phyloP scores from a whole-genome alignment of 108 stramenopile genomes.

The Nannochloropsis gaditana region DNA sequence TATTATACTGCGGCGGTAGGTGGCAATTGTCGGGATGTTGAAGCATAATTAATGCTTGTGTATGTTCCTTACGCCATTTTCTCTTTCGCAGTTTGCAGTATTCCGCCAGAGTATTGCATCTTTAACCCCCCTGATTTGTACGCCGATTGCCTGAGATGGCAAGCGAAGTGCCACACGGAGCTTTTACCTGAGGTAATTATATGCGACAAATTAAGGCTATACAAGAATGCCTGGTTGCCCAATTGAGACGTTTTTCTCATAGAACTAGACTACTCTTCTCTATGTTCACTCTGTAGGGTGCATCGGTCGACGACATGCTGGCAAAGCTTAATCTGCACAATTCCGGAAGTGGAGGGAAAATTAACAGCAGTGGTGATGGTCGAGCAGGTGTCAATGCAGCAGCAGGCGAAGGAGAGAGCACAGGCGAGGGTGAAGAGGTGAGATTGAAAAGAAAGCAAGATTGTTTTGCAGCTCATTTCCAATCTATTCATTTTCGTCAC shows the following conservation, averaged over 20 bases:
- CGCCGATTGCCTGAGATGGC: constrained; percentile 54
- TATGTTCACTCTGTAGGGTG: constrained; percentile 3
- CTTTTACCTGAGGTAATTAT: constrained; percentile 20
- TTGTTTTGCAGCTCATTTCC: background rate
- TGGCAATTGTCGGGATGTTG: background rate
- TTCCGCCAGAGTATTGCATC: constrained; percentile 89
- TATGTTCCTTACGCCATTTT: background rate
- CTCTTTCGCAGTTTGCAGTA: constrained; percentile 77
- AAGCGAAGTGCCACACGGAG: constrained; percentile 29
- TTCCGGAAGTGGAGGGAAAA: constrained; percentile 25
- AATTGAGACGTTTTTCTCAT: no score
- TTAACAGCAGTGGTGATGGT: background rate
- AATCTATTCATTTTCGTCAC: background rate
- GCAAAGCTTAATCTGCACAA: constrained; percentile 23
- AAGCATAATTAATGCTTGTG: background rate
- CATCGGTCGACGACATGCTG: background rate
- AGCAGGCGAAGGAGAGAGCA: background rate
- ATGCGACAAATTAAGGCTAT: constrained; percentile 43
- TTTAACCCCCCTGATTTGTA: constrained; percentile 70
- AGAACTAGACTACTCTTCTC: background rate
- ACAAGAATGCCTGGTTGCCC: background rate
- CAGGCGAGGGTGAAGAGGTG: background rate
- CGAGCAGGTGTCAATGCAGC: background rate
- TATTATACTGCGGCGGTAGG: background rate
- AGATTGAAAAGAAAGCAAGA: background rate